Conservation (phyloP, 2,329 filamentous ascomycete species). For the Fusarium odoratissimum region DNA sequence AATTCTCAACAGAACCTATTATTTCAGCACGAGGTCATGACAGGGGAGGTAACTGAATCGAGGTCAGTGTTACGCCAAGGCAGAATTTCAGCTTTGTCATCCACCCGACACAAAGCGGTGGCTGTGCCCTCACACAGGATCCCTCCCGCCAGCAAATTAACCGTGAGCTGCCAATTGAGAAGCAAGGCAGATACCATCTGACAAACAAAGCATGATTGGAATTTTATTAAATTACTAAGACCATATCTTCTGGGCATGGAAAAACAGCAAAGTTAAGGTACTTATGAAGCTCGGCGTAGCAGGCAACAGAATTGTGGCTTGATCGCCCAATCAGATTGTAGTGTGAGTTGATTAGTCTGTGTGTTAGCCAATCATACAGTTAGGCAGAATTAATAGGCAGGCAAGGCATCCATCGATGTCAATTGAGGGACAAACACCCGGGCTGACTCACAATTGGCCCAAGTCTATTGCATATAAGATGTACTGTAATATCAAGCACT, state of each 20-base stretch:
- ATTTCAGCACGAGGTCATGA: background rate
- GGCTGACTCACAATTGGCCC: background rate
- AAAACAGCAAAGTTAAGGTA: too few relatives aligned
- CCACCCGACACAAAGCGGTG: background rate
- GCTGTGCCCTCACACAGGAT: background rate
- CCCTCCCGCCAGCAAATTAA: background rate
- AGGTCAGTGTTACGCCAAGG: background rate
- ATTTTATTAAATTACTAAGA: too few relatives aligned
- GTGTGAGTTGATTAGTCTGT: rapidly evolving
- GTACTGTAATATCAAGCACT: rapidly evolving
- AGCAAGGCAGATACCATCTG: background rate
- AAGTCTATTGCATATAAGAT: background rate
- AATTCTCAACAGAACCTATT: too few relatives aligned
- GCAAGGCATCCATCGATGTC: slow-evolving; percentile 11
- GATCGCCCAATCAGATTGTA: slow-evolving; percentile 1
- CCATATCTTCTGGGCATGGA: too few relatives aligned
- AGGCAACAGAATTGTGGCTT: slow-evolving; percentile 19
- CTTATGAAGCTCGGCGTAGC: background rate
- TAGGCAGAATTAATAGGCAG: slow-evolving; percentile 13
- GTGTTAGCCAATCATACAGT: background rate
- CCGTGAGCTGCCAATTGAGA: background rate
- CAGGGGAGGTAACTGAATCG: background rate
- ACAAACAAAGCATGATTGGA: background rate
- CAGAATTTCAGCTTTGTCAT: background rate
- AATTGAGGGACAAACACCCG: background rate